phyloP scores from a whole-genome alignment of 331 rosid species.

The Quercus lobata region DNA sequence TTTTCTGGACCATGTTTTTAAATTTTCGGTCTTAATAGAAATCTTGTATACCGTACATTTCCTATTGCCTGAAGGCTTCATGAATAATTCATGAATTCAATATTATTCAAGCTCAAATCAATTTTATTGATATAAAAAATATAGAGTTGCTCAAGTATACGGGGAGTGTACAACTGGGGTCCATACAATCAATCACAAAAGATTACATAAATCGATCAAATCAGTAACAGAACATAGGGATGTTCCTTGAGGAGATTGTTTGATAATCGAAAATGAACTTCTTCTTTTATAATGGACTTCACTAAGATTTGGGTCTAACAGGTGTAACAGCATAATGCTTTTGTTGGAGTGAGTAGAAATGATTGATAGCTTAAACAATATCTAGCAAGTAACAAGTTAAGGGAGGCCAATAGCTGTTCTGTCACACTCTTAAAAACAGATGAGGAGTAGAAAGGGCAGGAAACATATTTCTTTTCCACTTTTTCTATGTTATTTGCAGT shows the following conservation, averaged over 20 bases:
- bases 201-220: too few relatives aligned
- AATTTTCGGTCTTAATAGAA: neutral
- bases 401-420: neutral
- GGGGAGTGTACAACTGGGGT: too few relatives aligned
- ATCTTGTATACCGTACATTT: neutral
- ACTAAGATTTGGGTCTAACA: neutral
- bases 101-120: neutral
- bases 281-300: neutral
- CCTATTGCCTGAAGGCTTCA: neutral
- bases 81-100: neutral
- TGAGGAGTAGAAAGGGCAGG: neutral
- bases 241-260: neutral
- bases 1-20: neutral
- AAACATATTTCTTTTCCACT: neutral
- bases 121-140: neutral
- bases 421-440: neutral
- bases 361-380: neutral
- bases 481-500: neutral
- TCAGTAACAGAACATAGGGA: neutral
- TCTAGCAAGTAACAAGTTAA: neutral
- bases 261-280: neutral
- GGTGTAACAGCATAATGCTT: neutral
- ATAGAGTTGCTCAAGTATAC: too few relatives aligned
- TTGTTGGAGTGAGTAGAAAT: neutral
- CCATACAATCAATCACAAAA: too few relatives aligned